Percentiles rank a stretch among this genome's conserved stretches.
phyloP scores from a whole-genome alignment of 2,329 filamentous ascomycete genomes.

The Diaporthe sp. region DNA sequence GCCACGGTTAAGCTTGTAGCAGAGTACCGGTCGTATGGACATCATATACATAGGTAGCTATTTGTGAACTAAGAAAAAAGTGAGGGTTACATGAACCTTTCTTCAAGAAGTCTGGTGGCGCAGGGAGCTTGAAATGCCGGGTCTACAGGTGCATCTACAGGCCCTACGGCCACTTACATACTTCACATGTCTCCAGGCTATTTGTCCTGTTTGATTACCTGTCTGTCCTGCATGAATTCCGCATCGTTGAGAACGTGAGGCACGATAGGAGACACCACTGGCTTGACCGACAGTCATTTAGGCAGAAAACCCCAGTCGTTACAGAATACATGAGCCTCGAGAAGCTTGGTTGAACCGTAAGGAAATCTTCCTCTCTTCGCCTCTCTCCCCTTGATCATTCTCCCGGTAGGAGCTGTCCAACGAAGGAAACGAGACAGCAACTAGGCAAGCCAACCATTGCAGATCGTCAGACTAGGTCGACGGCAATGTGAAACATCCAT shows the following conservation, averaged over 20 bases:
- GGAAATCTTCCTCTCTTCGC: background rate
- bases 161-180: background rate
- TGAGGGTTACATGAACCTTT: background rate
- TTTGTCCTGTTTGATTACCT: background rate
- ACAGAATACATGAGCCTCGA: background rate
- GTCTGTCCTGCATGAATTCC: background rate
- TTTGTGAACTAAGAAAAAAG: background rate
- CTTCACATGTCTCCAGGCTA: background rate
- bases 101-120: background rate
- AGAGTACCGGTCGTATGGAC: too few relatives aligned
- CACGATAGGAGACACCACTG: background rate
- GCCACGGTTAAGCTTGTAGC: too few relatives aligned
- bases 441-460: background rate
- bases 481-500: background rate
- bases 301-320: background rate
- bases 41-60: too few relatives aligned
- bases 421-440: background rate
- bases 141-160: background rate
- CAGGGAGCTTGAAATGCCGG: background rate
- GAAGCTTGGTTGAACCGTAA: background rate
- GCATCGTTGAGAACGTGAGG: background rate
- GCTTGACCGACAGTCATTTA: background rate
- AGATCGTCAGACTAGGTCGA: background rate
- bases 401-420: background rate
- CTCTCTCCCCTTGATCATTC: background rate